Conservation (phyloP, 306 rosid species). For the Luffa aegyptiaca region DNA sequence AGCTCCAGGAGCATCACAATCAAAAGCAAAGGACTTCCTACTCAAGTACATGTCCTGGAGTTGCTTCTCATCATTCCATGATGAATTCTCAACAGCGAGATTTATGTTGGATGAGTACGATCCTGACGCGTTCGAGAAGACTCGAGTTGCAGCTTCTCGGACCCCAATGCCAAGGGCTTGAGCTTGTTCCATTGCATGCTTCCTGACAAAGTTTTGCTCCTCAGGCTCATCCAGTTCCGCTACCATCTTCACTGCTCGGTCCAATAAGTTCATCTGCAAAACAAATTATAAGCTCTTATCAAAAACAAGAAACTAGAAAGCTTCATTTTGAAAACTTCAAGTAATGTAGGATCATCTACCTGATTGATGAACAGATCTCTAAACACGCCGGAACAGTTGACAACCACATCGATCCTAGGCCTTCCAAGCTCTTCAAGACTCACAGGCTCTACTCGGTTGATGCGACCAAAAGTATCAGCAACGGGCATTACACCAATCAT, state of each 20-base stretch:
- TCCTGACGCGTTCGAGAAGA: constrained; percentile 96
- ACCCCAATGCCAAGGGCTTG: constrained; percentile 68
- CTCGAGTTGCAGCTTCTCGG: constrained; percentile 92
- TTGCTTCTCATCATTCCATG: constrained; percentile 99
- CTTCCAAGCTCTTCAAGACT: constrained; percentile 95
- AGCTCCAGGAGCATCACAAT: constrained; percentile 80
- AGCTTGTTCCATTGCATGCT: constrained; percentile 91
- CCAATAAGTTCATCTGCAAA: constrained; percentile 90
- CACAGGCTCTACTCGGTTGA: constrained; percentile 72
- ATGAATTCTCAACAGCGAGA: constrained; percentile 94
- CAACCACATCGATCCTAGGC: constrained; percentile 97
- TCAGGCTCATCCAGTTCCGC: constrained; percentile 86
- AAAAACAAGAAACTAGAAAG: not conserved
- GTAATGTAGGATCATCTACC: constrained; percentile 29
- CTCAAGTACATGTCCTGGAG: constrained; percentile 98
- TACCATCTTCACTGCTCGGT: constrained; percentile 96
- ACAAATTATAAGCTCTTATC: not conserved
- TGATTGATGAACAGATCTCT: constrained; percentile 98
- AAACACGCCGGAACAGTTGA: constrained; percentile 96
- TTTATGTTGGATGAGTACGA: constrained; percentile 94
- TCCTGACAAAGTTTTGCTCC: constrained; percentile 69
- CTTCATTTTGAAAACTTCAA: not conserved
- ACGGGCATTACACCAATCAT: constrained; percentile 89
- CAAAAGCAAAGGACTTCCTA: constrained; percentile 88
- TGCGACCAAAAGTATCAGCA: constrained; percentile 77